A percentile compares a stretch with the other conserved stretches of the same genome.
Conservation (phyloP, 129 eudicot genomes). For the Saussurea involucrata region DNA sequence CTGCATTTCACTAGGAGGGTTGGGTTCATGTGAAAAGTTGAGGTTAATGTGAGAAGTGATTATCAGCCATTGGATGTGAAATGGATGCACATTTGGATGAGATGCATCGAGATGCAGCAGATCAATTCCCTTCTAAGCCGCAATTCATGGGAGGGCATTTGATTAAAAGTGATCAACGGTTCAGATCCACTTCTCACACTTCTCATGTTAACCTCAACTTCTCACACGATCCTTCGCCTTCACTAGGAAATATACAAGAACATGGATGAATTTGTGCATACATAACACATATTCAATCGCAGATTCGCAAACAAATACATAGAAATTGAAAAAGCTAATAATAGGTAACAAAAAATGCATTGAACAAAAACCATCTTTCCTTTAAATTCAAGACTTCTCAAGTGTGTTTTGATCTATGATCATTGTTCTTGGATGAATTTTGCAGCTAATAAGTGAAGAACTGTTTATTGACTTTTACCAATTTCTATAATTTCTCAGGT, state of each 20-base stretch:
- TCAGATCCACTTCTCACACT: no score
- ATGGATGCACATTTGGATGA: no score
- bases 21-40: no score
- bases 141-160: no score
- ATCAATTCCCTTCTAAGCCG: no score
- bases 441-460: not conserved
- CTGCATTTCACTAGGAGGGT: not conserved
- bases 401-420: not conserved
- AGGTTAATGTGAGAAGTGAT: no score
- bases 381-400: not conserved
- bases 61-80: no score
- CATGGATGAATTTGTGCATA: not conserved
- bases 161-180: no score
- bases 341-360: no score
- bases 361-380: not conserved
- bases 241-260: not conserved
- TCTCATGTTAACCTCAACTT: no score
- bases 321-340: not conserved
- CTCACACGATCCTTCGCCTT: no score
- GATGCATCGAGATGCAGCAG: no score
- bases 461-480: not conserved
- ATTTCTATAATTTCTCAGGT: conserved; percentile 37
- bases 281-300: not conserved
- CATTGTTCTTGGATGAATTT: not conserved
- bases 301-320: not conserved